Base-by-base conservation (phyloP, 345 rosid genomes). In the Passiflora organensis region DNA sequence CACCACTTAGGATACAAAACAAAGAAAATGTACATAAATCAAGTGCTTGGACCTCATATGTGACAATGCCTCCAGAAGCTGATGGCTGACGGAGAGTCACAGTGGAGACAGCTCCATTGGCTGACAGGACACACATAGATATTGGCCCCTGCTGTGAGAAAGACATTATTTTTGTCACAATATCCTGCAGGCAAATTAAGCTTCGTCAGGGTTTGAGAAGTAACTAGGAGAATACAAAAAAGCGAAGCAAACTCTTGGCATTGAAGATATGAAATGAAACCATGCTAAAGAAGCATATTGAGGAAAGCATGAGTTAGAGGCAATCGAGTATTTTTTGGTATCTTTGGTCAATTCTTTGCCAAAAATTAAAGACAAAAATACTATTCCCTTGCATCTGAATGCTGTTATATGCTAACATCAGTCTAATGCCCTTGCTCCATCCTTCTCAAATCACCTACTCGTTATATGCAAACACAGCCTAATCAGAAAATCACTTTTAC, bases 61-160 rank as follows among this genome's bases (percentile, higher is more conserved):
- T 83, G 46, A 89, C 82, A 12, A 79, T 72, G 70, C 94, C 89
- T 23, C 86, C 85, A 44, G 96, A 80, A 43, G 83, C 68, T 37
- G 90, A 72, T 17, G 96, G 80, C 75, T 93, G 96, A 38, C 76
- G 79, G 58, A 93, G 88, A 32, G 95, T 86, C 38, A 85, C 97
- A 1, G 87, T 85, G 25, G 94, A 86, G 43, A 93, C 95, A 10
- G 96, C 82, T 15, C 99, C 99, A 55, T 74, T 84, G 53, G 99
- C 94, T 25, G 99, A 89, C 74, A 93, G 72, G 63, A 93, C 60
- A 54, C 97, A 93, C 37, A 82, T 64, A 24, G 86, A 86, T 78
- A 87, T 86, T 58, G 86, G 84, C 51, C 95, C 87, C 76, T 86
- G 95, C 72, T 89, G 96, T 50, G 95, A 70, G 80, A 89, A 93